These are phyloP conservation scores for Ustilago lituana DNA, from an alignment of 1,284 basidiomycete species.

Conservation along the genomic window DNA sequence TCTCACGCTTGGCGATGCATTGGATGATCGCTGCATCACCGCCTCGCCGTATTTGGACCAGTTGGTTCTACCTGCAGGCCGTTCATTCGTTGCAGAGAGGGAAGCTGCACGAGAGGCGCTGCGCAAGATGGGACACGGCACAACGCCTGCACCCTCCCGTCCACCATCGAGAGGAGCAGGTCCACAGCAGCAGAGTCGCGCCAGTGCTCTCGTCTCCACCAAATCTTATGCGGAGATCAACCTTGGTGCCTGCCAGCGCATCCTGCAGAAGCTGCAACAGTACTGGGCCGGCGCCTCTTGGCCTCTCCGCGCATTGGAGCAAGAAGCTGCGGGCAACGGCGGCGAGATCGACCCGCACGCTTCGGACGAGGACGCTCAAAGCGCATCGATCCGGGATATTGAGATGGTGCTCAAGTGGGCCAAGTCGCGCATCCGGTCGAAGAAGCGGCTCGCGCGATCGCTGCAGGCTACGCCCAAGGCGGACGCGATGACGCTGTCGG, in stretches of 20 bases:
- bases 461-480: constrained; percentile 29
- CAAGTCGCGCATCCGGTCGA: constrained; percentile 31
- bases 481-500: constrained; percentile 19
- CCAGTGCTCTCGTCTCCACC: constrained; percentile 35
- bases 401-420: constrained; percentile 61
- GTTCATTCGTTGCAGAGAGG: constrained; percentile 53
- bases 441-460: constrained; percentile 31
- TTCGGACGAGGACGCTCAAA: constrained; percentile 54
- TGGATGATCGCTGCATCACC: constrained; percentile 45
- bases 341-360: constrained; percentile 48
- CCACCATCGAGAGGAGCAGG: constrained; percentile 32
- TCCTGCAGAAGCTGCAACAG: constrained; percentile 47
- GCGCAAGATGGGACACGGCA: constrained; percentile 48
- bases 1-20: constrained; percentile 46
- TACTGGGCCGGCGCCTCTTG: constrained; percentile 57
- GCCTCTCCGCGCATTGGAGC: constrained; percentile 54
- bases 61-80: constrained; percentile 52
- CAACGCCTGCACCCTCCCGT: constrained; percentile 31
- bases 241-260: constrained; percentile 45
- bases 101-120: constrained; percentile 49
- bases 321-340: constrained; percentile 47
- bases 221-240: constrained; percentile 54
- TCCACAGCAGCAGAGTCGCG: constrained; percentile 25
- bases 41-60: constrained; percentile 57
- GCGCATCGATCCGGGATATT: constrained; percentile 52